Base-by-base conservation (phyloP, 768 basidiomycete genomes). In the Clitopilus passeckerianus region DNA sequence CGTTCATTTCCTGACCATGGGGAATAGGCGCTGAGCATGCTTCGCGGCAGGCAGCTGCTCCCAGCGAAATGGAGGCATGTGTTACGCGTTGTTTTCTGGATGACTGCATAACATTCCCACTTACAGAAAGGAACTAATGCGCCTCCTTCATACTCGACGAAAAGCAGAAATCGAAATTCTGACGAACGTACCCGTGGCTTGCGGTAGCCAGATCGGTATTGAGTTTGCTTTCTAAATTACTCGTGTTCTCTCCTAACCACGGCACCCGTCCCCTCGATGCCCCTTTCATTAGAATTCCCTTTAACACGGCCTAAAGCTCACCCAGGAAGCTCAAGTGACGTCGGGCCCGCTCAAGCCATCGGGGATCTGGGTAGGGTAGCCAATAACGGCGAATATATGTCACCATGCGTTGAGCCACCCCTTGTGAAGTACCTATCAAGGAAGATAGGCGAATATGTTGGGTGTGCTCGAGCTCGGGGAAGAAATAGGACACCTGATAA, bases 131-230 rank as follows among this genome's bases (percentile, higher is more conserved):
- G 93, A 96, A 66, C 83, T 98, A 2, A 79, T 79, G 70, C 78
- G 85, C 63, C 92, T 97, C 83, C 71, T 98, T 34, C 86, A 90
- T 67, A 77, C 74, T 5, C 84, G 91, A n/a, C 84, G 87, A 50
- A 98, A 98, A 72, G 95, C 95, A 2, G 96, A 98, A 72, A 95
- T 95, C 53, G 93, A 98, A 68, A 78, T 91, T 43, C 67, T 92
- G 33, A 34, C 52, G 53, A 52, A 50, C 22, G 10, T 34, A 35
- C 58, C 58, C 55, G 44, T 58, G 50, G 27, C 12, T 37, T 34
- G 57, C 56, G 16, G 46, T 22, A 18, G 30, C 14, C 23, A 53
- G 43, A 12, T 41, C 37, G 37, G 37, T 50, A 50, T 18, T 50
- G 9, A 50, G 6, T 59, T 57, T 35, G 34, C 43, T 22, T 33